Evolutionary conservation across 768 basidiomycete species (phyloP), one percentile per base, ranked within the genome.

Genomic region (Mycena venus): DNA sequence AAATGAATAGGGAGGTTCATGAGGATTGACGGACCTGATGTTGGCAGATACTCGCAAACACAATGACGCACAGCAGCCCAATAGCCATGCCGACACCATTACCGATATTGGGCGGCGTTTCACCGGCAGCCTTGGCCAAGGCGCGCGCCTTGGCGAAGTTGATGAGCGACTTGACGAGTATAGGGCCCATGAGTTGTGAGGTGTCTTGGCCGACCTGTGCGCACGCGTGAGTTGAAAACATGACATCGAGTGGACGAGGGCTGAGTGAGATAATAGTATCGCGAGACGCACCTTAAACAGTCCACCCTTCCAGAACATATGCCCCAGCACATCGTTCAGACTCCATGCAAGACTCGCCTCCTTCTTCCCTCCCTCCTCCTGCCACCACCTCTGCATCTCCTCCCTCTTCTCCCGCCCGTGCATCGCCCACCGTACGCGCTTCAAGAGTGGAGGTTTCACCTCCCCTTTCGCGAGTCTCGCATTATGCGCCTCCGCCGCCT

Each of bases 301-400:
- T 10, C 92, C 93, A 4, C 89, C 92, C 34, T 83, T 81, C 93
- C 93, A 94, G 82, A 93, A 93, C 47, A 86, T 83, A 36, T 80
- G 79, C 14, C 89, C 90, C 72, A 93, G 84, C 4, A 89, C 87
- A 73, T 92, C 91, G 77, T 92, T 92, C 58, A 93, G 79, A 15
- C 91, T 89, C 86, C 89, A 90, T 14, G 88, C 86, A 17, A 93
- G 81, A 74, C 90, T 92, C 3, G 92, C 82, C 23, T 86, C 75
- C 72, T 85, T 86, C 60, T 79, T 79, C 15, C 88, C 90, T 23
- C 84, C 86, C 3, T 80, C 78, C 27, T 85, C 82, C 42, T 84
- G 80, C 91, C 91, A 91, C 14, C 78, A 70, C 10, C 80, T 77
- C 78, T 89, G 86, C 5, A 85, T 80, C 31, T 75, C 77, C 4